Evolutionary conservation across 1,139 yeast species (phyloP).

Genomic region (Debaryomycetaceae sp.): DNA sequence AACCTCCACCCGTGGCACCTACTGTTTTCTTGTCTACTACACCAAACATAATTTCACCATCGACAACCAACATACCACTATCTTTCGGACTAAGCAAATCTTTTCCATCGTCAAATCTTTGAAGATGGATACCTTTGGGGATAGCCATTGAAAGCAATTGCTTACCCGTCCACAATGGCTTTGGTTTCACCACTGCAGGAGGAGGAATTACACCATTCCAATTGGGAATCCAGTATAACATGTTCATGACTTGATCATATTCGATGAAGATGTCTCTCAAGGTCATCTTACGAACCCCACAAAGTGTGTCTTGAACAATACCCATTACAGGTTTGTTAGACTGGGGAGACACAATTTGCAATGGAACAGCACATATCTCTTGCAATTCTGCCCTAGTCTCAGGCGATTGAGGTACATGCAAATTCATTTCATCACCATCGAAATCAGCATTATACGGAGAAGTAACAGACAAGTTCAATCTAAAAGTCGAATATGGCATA

Average conservation of each 20-base stretch:
- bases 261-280: constrained; percentile 85
- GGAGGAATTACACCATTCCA: constrained; percentile 99
- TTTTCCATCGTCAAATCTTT: constrained; percentile 86
- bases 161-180: constrained; percentile 97
- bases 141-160: constrained; percentile 90
- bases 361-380: constrained; percentile 93
- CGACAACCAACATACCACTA: constrained; percentile 86
- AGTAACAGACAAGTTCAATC: constrained; percentile 93
- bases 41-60: constrained; percentile 95
- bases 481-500: constrained; percentile 97
- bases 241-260: constrained; percentile 93
- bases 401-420: constrained; percentile 98
- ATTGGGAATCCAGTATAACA: constrained; percentile 94
- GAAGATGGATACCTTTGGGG: constrained; percentile 93
- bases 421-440: constrained; percentile 99
- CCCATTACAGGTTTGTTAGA: constrained; percentile 99
- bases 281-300: constrained; percentile 96
- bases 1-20: constrained; percentile 98
- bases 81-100: constrained; percentile 84
- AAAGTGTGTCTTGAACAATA: constrained; percentile 96
- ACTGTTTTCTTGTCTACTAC: constrained; percentile 97
- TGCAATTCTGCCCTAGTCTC: constrained; percentile 96
- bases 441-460: constrained; percentile 99
- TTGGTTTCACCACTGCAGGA: constrained; percentile 92
- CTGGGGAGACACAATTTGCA: constrained; percentile 97